These are phyloP conservation scores for Osmanthus fragrans DNA, from an alignment of 257 asterid species.

Conservation along the genomic window DNA sequence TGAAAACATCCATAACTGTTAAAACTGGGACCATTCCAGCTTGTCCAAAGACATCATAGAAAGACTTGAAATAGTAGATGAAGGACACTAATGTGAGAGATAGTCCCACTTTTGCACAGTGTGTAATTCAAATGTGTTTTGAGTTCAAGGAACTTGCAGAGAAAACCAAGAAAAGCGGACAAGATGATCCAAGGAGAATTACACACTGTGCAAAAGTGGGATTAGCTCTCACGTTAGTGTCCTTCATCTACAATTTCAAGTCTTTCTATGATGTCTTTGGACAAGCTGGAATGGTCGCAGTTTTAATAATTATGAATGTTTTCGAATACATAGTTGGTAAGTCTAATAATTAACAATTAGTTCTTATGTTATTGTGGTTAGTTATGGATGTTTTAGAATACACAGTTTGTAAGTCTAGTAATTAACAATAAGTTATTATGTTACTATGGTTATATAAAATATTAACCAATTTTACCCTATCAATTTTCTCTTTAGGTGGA, in stretches of 20 bases:
- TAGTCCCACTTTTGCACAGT: slow-evolving; percentile 61
- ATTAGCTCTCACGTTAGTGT: slow-evolving; percentile 59
- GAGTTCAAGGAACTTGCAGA: no score
- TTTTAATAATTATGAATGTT: slow-evolving; percentile 63
- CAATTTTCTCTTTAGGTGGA: slow-evolving; percentile 48
- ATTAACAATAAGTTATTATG: no score
- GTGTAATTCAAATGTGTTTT: no score
- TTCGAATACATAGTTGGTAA: slow-evolving; percentile 74
- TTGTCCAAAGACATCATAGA: slow-evolving; percentile 61
- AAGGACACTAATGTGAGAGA: slow-evolving; percentile 60
- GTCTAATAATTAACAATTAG: background rate
- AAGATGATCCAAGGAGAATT: no score
- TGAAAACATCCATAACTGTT: slow-evolving; percentile 68
- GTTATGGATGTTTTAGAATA: no score
- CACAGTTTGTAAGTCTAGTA: no score
- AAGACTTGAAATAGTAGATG: slow-evolving; percentile 58
- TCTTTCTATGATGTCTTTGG: slow-evolving; percentile 67
- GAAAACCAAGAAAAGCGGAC: no score
- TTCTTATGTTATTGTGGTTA: no score
- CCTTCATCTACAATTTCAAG: slow-evolving; percentile 53
- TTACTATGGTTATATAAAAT: no score
- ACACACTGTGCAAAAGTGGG: slow-evolving; percentile 64
- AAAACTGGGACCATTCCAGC: slow-evolving; percentile 78
- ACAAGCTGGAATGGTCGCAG: slow-evolving; percentile 75
- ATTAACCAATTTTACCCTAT: no score